A percentile compares a stretch with the other conserved stretches of the same genome.
Evolutionary conservation across 495 filamentous ascomycete species (phyloP).

Genomic region (Podospora conica): DNA sequence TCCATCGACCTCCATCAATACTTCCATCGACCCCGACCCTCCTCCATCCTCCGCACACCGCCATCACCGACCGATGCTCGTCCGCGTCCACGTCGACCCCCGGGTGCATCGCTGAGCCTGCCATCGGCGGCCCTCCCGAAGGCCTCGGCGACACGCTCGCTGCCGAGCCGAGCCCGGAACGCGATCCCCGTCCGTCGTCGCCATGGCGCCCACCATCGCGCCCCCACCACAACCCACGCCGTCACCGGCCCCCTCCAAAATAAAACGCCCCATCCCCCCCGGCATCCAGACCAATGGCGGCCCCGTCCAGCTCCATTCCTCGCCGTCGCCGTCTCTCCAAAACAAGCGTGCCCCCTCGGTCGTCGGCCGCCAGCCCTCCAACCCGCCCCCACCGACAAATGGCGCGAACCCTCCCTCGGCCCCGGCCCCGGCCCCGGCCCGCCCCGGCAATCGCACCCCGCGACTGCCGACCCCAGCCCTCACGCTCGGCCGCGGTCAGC

Average conservation of each 20-base stretch:
- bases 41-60: neutral
- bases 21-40: too few relatives aligned
- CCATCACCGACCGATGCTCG: constrained; percentile 11
- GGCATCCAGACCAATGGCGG: constrained; percentile 62
- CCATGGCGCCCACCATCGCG: constrained; percentile 44
- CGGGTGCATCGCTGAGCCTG: neutral
- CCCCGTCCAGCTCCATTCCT: constrained; percentile 53
- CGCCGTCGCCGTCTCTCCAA: constrained; percentile 60
- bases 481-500: constrained; percentile 34
- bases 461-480: constrained; percentile 42
- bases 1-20: constrained; percentile 3
- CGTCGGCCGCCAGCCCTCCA: constrained; percentile 28
- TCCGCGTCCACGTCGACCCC: neutral
- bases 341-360: constrained; percentile 53
- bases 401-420: constrained; percentile 33
- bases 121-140: neutral
- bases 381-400: constrained; percentile 32
- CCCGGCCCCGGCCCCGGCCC: constrained; percentile 34
- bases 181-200: constrained; percentile 6
- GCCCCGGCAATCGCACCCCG: constrained; percentile 42
- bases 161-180: constrained; percentile 4
- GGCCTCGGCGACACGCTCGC: neutral
- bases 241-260: constrained; percentile 55
- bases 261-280: constrained; percentile 67
- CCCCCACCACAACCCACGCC: constrained; percentile 25